Conservation (phyloP, 306 rosid species). For the Lathyrus aphaca region DNA sequence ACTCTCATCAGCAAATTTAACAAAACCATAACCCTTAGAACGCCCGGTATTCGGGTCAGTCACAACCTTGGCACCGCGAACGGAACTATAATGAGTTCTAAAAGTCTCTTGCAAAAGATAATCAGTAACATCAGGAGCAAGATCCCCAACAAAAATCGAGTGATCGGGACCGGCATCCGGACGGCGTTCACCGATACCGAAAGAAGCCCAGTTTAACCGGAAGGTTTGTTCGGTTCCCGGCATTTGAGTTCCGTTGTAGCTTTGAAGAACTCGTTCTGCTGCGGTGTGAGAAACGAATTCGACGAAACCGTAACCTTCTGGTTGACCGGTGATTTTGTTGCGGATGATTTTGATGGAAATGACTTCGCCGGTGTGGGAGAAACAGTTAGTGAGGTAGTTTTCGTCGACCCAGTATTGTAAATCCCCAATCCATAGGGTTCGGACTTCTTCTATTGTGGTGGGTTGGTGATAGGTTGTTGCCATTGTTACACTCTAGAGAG, state of each 20-base stretch:
- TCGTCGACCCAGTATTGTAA: constrained; percentile 94
- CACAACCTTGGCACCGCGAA: constrained; percentile 92
- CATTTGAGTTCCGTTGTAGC: constrained; percentile 79
- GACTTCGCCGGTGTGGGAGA: constrained; percentile 81
- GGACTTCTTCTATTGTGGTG: constrained; percentile 57
- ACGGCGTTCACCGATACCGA: constrained; percentile 85
- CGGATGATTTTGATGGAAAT: constrained; percentile 83
- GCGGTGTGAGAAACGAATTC: constrained; percentile 87
- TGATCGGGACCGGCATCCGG: constrained; percentile 87
- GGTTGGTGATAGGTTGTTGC: constrained; percentile 43
- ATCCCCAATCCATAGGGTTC: constrained; percentile 95
- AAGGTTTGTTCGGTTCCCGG: constrained; percentile 86
- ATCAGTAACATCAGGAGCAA: constrained; percentile 94
- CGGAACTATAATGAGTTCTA: constrained; percentile 65
- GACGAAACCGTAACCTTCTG: constrained; percentile 92
- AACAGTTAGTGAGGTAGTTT: constrained; percentile 69
- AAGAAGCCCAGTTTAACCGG: constrained; percentile 91
- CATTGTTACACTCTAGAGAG: neutral
- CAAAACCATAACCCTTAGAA: constrained; percentile 90
- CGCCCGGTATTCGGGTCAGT: constrained; percentile 84
- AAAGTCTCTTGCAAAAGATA: constrained; percentile 82
- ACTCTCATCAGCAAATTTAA: constrained; percentile 78
- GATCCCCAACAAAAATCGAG: constrained; percentile 87
- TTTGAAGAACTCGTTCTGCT: constrained; percentile 76
- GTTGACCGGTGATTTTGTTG: constrained; percentile 83